phyloP scores from a whole-genome alignment of 257 asterid genomes.

The Penstemon barbatus region DNA sequence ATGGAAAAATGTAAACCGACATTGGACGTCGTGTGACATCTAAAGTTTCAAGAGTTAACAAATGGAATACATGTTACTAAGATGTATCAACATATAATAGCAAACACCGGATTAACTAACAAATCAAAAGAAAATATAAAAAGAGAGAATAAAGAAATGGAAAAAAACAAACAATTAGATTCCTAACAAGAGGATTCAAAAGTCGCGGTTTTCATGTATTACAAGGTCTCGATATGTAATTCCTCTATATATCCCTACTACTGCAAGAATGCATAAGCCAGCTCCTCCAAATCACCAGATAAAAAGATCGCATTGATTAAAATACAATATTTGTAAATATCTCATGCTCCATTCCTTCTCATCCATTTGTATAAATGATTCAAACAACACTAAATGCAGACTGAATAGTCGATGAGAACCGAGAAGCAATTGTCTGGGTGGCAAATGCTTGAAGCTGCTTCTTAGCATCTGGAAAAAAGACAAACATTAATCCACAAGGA shows the following conservation, averaged over 20 bases:
- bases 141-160: neutral
- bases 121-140: neutral
- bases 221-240: slow-evolving; percentile 31
- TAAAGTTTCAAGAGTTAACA: neutral
- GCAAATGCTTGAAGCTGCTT: slow-evolving; percentile 97
- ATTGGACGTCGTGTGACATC: neutral
- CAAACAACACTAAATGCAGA: slow-evolving; percentile 84
- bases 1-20: too few relatives aligned
- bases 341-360: neutral
- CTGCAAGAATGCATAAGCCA: slow-evolving; percentile 9
- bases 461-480: slow-evolving; percentile 76
- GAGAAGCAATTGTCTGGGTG: slow-evolving; percentile 82
- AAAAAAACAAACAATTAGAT: slow-evolving; percentile 11
- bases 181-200: slow-evolving; percentile 13
- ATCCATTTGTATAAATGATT: slow-evolving; percentile 24
- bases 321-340: neutral
- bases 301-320: neutral
- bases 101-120: too few relatives aligned
- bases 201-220: slow-evolving; percentile 25
- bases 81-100: too few relatives aligned
- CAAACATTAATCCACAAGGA: neutral
- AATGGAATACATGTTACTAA: too few relatives aligned
- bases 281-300: neutral
- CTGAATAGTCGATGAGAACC: slow-evolving; percentile 76
- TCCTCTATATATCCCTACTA: slow-evolving; percentile 23